A percentile compares a stretch with the other conserved stretches of the same genome.
Evolutionary conservation across 225 moss, liverwort and hornwort species (phyloP).

Genomic region (Pseudoscleropodium purum): DNA sequence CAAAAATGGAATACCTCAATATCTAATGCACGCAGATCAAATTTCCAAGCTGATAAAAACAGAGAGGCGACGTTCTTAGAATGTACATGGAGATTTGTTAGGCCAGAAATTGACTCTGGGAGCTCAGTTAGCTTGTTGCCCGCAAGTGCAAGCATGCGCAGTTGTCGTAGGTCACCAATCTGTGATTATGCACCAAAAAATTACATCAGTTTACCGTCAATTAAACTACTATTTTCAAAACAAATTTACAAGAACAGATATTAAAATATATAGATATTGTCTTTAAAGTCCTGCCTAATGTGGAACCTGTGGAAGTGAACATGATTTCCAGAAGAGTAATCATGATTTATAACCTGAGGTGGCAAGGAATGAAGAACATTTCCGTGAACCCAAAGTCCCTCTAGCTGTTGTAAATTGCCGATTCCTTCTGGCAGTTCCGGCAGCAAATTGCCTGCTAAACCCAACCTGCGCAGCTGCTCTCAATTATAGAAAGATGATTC

Average conservation of each 20-base stretch:
- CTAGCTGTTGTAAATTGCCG: slow-evolving; percentile 57
- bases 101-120: slow-evolving; percentile 47
- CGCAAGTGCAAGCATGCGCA: slow-evolving; percentile 68
- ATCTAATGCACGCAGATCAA: neutral
- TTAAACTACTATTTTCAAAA: neutral
- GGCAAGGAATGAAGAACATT: slow-evolving; percentile 61
- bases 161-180: slow-evolving; percentile 63
- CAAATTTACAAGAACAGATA: neutral
- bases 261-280: neutral
- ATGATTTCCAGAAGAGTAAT: neutral
- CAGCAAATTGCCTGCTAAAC: slow-evolving; percentile 67
- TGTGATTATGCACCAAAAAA: slow-evolving; percentile 14
- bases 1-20: neutral
- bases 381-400: slow-evolving; percentile 86
- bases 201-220: neutral
- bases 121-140: slow-evolving; percentile 62
- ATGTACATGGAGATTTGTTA: slow-evolving; percentile 62
- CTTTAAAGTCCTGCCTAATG: neutral
- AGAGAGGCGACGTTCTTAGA: neutral
- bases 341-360: slow-evolving; percentile 35
- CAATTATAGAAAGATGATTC: slow-evolving; percentile 22
- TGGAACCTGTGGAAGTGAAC: neutral
- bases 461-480: slow-evolving; percentile 73
- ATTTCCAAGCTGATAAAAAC: neutral
- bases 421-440: slow-evolving; percentile 59